Conservation (phyloP, 1,284 basidiomycete genomes). For the Boletellus deceptivus region DNA sequence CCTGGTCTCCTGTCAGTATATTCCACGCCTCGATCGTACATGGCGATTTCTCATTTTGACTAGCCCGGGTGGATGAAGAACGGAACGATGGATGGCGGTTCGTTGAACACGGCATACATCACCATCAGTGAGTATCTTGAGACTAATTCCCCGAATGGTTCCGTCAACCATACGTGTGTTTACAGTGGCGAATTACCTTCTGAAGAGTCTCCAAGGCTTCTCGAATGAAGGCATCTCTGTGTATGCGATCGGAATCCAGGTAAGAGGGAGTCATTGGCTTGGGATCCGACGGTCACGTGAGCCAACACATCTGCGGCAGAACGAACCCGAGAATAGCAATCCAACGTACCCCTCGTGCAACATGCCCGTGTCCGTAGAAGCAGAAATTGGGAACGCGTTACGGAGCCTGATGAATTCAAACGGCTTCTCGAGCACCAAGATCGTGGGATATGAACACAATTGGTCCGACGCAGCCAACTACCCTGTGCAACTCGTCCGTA, state of each 20-base stretch:
- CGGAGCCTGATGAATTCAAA: constrained; percentile 46
- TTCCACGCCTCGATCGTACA: background rate
- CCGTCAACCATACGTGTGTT: background rate
- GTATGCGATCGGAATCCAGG: constrained; percentile 49
- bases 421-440: constrained; percentile 42
- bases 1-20: constrained; percentile 50
- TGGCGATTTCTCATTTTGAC: background rate
- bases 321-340: constrained; percentile 49
- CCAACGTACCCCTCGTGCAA: constrained; percentile 45
- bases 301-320: constrained; percentile 32
- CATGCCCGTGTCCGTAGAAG: constrained; percentile 41
- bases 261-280: constrained; percentile 16
- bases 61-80: constrained; percentile 57
- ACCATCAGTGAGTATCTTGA: constrained; percentile 32
- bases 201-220: constrained; percentile 47
- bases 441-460: constrained; percentile 51
- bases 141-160: background rate
- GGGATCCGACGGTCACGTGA: background rate
- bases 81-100: constrained; percentile 46
- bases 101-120: constrained; percentile 37
- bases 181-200: constrained; percentile 48
- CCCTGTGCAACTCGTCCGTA: constrained; percentile 47
- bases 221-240: constrained; percentile 40
- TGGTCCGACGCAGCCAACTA: constrained; percentile 50
- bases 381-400: constrained; percentile 40